A percentile compares a stretch with the other conserved stretches of the same genome.
These are phyloP conservation scores for Colletotrichum orbiculare DNA, from an alignment of 2,329 filamentous ascomycete genomes.

Conservation along the genomic window DNA sequence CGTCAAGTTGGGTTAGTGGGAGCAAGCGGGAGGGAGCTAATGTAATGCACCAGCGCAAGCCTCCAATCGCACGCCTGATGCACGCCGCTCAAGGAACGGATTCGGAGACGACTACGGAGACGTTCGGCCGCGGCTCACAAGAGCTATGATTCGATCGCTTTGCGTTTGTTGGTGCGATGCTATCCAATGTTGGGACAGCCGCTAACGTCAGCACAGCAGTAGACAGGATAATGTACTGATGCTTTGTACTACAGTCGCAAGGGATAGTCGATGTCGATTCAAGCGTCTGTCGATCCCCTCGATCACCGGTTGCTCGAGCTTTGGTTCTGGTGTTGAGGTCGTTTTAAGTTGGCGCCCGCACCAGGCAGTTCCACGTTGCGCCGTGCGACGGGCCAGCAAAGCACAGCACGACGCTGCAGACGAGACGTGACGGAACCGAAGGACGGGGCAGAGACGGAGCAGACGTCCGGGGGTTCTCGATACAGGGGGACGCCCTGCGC, in stretches of 20 bases:
- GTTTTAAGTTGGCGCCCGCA: slow-evolving; percentile 31
- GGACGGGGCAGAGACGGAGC: slow-evolving; percentile 20
- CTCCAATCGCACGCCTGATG: slow-evolving; percentile 11
- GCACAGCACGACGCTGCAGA: not conserved
- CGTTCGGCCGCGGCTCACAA: no score
- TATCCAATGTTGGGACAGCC: slow-evolving; percentile 1
- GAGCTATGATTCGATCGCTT: slow-evolving; percentile 24
- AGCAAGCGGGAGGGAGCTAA: slow-evolving; percentile 22
- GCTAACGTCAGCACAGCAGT: no score
- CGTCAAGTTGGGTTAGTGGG: slow-evolving; percentile 23
- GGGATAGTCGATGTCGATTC: no score
- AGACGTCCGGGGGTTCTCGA: slow-evolving; percentile 20
- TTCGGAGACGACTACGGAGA: slow-evolving; percentile 7
- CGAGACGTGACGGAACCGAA: slow-evolving; percentile 26
- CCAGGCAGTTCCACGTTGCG: slow-evolving; percentile 27
- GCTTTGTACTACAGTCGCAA: no score
- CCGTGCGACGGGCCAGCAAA: slow-evolving; percentile 14
- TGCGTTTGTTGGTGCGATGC: slow-evolving; percentile 16
- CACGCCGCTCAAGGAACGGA: slow-evolving; percentile 28
- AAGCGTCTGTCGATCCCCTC: not conserved
- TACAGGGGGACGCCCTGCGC: slow-evolving; percentile 10
- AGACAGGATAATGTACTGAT: no score
- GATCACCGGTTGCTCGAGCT: slow-evolving; percentile 15
- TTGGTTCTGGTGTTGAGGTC: slow-evolving; percentile 6
- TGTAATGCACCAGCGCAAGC: slow-evolving; percentile 8